These are phyloP conservation scores for Mangifera indica DNA, from an alignment of 345 rosid species.

Conservation along the genomic window DNA sequence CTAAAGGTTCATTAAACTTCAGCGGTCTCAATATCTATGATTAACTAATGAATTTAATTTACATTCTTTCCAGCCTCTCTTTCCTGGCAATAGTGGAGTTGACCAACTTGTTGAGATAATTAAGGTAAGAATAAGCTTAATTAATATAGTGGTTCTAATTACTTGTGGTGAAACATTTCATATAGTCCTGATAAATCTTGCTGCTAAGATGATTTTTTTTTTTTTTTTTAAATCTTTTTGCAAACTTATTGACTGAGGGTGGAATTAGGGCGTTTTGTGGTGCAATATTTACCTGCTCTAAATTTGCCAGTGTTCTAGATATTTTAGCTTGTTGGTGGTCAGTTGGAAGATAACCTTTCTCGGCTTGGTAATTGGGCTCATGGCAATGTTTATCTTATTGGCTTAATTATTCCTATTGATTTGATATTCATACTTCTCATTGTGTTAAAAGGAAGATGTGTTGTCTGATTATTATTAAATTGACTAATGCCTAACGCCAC, in stretches of 20 bases:
- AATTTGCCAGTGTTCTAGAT: too few relatives aligned
- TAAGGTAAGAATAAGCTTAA: conserved; percentile 50
- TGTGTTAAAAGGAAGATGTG: background rate
- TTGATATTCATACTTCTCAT: background rate
- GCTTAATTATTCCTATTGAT: background rate
- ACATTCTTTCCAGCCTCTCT: conserved; percentile 64
- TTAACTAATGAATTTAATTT: background rate
- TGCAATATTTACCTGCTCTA: too few relatives aligned
- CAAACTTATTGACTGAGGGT: background rate
- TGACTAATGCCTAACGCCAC: background rate
- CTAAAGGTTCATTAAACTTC: conserved; percentile 9
- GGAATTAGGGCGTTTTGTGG: too few relatives aligned
- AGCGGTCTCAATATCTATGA: background rate
- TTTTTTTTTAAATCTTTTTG: background rate
- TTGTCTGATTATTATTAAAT: background rate
- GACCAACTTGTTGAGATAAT: conserved; percentile 98
- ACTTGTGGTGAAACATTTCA: too few relatives aligned
- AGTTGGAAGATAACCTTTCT: too few relatives aligned
- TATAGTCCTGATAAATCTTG: too few relatives aligned
- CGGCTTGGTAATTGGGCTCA: too few relatives aligned
- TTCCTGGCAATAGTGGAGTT: conserved; percentile 96
- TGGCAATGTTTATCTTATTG: background rate
- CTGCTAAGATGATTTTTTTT: background rate
- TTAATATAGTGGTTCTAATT: too few relatives aligned
- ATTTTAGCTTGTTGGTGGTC: too few relatives aligned